Conservation (phyloP, 805 yeast genomes). For the Nakazawaea sp. region DNA sequence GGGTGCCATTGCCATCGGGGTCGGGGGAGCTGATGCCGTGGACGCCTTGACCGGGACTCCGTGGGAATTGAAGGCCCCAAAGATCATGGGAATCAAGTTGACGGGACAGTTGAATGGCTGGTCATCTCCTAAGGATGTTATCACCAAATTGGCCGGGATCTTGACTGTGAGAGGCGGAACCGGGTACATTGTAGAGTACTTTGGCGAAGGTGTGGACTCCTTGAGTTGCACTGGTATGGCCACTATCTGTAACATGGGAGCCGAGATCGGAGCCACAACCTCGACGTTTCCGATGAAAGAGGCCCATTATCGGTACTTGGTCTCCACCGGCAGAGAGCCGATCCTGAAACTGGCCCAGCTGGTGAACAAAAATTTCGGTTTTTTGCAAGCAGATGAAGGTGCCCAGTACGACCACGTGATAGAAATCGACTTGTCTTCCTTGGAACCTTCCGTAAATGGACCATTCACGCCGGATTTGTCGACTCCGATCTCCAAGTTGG, state of each 20-base stretch:
- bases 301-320: conserved; percentile 79
- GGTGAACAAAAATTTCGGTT: conserved; percentile 53
- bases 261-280: conserved; percentile 98
- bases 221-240: conserved; percentile 99
- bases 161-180: conserved; percentile 98
- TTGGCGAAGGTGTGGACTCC: conserved; percentile 89
- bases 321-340: conserved; percentile 79
- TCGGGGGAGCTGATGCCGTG: conserved; percentile 99
- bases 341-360: conserved; percentile 76
- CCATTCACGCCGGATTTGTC: conserved; percentile 98
- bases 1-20: conserved; percentile 97
- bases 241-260: conserved; percentile 99
- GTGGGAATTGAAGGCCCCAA: conserved; percentile 98
- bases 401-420: conserved; percentile 90
- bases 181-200: conserved; percentile 93
- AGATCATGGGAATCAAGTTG: conserved; percentile 88
- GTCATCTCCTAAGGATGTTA: conserved; percentile 96
- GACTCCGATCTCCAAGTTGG: conserved; percentile 86
- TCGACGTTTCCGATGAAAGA: conserved; percentile 95
- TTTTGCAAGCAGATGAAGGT: conserved; percentile 84
- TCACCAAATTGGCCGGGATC: conserved; percentile 87
- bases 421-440: conserved; percentile 80
- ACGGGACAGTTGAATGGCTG: conserved; percentile 91
- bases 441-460: conserved; percentile 96
- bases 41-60: conserved; percentile 92